Conservation (phyloP, 495 filamentous ascomycete species). For the Penicillium antarcticum region DNA sequence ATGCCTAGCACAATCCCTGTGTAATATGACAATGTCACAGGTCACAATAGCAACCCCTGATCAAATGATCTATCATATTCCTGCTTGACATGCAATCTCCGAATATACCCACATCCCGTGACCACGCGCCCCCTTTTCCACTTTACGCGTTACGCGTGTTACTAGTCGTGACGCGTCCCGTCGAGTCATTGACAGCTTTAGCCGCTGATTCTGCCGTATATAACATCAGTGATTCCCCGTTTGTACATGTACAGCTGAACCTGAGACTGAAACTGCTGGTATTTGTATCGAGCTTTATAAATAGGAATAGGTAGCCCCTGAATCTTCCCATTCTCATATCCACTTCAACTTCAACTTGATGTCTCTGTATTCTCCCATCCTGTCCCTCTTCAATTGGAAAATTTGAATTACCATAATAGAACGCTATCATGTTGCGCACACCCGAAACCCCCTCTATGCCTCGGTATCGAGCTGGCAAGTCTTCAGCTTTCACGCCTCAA, state of each 20-base stretch:
- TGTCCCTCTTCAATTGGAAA: neutral
- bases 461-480: slow-evolving; percentile 46
- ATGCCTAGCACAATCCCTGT: too few species aligned
- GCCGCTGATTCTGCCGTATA: too few species aligned
- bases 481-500: slow-evolving; percentile 9
- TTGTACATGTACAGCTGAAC: slow-evolving; percentile 8
- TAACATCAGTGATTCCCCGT: neutral
- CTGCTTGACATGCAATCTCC: too few species aligned
- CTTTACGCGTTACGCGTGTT: slow-evolving; percentile 34
- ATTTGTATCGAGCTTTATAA: slow-evolving; percentile 5
- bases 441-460: slow-evolving; percentile 35
- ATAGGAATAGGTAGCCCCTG: slow-evolving; percentile 17
- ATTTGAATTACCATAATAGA: slow-evolving; percentile 7
- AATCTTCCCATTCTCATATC: neutral
- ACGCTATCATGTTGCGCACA: slow-evolving; percentile 26
- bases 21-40: too few species aligned
- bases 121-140: slow-evolving; percentile 38
- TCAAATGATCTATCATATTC: too few species aligned
- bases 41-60: too few species aligned
- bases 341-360: neutral
- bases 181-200: neutral
- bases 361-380: neutral
- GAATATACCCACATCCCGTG: slow-evolving; percentile 23
- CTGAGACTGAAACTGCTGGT: neutral
- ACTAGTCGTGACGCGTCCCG: slow-evolving; percentile 32